A percentile compares a stretch with the other conserved stretches of the same genome.
Conservation (phyloP, 2,329 filamentous ascomycete species). For the Scedosporium minutisporum region DNA sequence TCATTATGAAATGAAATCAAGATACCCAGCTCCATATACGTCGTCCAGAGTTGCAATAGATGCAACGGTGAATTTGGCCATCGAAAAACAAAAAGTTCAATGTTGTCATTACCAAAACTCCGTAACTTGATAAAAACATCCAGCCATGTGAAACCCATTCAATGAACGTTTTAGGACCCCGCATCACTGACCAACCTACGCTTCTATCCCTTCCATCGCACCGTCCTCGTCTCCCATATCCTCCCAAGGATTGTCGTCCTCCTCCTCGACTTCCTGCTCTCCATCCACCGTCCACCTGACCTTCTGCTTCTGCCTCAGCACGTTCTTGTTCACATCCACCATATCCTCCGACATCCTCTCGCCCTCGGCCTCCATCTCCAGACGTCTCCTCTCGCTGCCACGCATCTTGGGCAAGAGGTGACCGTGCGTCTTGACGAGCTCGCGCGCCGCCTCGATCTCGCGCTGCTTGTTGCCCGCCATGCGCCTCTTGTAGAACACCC, state of each 20-base stretch:
- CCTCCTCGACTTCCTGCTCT: slow-evolving; percentile 15
- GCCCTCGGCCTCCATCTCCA: slow-evolving; percentile 23
- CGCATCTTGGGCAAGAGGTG: slow-evolving; percentile 75
- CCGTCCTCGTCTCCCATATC: slow-evolving; percentile 23
- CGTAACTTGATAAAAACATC: slow-evolving; percentile 3
- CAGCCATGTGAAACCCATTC: slow-evolving; percentile 8
- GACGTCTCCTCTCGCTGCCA: slow-evolving; percentile 49
- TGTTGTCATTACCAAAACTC: slow-evolving; percentile 5
- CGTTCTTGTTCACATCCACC: slow-evolving; percentile 31
- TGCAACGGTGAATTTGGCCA: neutral
- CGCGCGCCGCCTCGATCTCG: slow-evolving; percentile 69
- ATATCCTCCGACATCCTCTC: slow-evolving; percentile 6
- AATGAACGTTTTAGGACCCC: neutral
- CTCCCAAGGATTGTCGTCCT: slow-evolving; percentile 18
- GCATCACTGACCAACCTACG: slow-evolving; percentile 12
- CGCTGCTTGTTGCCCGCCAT: slow-evolving; percentile 84
- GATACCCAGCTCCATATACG: neutral
- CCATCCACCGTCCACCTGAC: slow-evolving; percentile 14
- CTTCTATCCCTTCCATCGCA: slow-evolving; percentile 32
- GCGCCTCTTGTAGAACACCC: slow-evolving; percentile 86
- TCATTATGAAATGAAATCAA: neutral
- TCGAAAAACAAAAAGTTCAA: neutral
- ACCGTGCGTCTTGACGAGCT: slow-evolving; percentile 83
- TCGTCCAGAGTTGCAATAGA: neutral
- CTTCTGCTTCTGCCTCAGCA: slow-evolving; percentile 16